These are phyloP conservation scores for Mycena galopus DNA, from an alignment of 768 basidiomycete species.

Conservation along the genomic window DNA sequence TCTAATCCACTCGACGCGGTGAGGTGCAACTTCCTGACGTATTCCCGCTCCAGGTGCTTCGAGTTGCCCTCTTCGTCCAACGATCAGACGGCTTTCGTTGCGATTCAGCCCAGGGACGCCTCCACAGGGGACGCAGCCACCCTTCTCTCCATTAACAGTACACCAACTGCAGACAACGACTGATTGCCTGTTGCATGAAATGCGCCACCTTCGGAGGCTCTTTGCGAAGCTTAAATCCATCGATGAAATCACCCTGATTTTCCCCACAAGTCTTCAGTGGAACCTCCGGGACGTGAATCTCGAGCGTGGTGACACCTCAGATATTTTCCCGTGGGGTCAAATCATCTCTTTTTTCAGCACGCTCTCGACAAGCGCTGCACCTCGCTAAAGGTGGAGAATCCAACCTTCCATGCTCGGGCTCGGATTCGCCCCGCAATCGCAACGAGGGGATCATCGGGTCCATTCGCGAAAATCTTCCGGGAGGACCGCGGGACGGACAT, in stretches of 20 bases:
- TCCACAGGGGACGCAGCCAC: not conserved
- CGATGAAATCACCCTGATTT: constrained; percentile 9
- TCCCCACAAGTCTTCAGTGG: constrained; percentile 19
- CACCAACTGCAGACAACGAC: not conserved
- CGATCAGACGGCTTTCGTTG: constrained; percentile 3
- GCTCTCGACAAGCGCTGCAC: not conserved
- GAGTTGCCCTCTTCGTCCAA: constrained; percentile 12
- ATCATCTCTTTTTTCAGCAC: not conserved
- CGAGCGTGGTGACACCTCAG: constrained; percentile 7
- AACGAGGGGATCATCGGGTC: not conserved
- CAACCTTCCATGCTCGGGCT: not conserved
- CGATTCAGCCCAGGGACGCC: not conserved
- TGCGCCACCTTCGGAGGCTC: not conserved
- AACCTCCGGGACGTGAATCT: constrained; percentile 21
- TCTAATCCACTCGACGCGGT: constrained; percentile 2
- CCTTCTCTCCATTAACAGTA: not conserved
- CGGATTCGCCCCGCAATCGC: not conserved
- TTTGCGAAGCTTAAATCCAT: constrained; percentile 4
- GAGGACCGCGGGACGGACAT: not conserved
- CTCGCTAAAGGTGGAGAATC: not conserved
- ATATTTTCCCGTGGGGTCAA: not conserved
- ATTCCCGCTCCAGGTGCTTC: constrained; percentile 5
- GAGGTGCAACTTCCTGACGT: not conserved
- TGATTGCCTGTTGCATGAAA: not conserved
- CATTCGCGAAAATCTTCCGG: not conserved